Evolutionary conservation across 768 basidiomycete species (phyloP).

Genomic region (Rhizopogon vulgaris): DNA sequence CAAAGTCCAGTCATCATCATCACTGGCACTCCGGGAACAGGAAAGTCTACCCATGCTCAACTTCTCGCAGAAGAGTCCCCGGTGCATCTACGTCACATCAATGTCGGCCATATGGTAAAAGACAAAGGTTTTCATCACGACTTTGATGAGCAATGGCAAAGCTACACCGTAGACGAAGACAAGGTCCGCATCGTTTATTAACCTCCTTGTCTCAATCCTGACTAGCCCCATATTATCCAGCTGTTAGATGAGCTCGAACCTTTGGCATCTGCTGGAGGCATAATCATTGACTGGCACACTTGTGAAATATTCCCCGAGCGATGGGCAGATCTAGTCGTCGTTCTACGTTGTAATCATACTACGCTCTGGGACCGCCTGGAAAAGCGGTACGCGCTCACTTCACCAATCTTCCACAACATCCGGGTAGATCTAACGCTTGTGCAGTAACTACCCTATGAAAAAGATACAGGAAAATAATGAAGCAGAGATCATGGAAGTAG

Average conservation of each 20-base stretch:
- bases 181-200: conserved; percentile 47
- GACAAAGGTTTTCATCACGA: conserved; percentile 73
- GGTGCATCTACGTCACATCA: conserved; percentile 71
- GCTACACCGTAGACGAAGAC: conserved; percentile 92
- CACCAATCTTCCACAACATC: not conserved
- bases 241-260: conserved; percentile 85
- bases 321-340: conserved; percentile 94
- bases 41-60: conserved; percentile 90
- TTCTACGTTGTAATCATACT: conserved; percentile 84
- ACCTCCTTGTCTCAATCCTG: not conserved
- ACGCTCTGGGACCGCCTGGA: conserved; percentile 87
- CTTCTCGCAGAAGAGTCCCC: conserved; percentile 72
- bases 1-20: conserved; percentile 69
- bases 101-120: conserved; percentile 88
- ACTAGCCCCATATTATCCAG: conserved; percentile 31
- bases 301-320: conserved; percentile 93
- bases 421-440: not conserved
- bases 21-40: conserved; percentile 92
- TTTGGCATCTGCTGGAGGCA: conserved; percentile 58
- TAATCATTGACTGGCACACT: conserved; percentile 93
- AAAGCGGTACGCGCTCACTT: conserved; percentile 54
- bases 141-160: conserved; percentile 93
- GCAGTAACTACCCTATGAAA: conserved; percentile 78
- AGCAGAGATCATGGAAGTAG: conserved; percentile 95
- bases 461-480: conserved; percentile 99